Evolutionary conservation across 306 rosid species (phyloP).

Genomic region (Oxytropis ochrocephala): DNA sequence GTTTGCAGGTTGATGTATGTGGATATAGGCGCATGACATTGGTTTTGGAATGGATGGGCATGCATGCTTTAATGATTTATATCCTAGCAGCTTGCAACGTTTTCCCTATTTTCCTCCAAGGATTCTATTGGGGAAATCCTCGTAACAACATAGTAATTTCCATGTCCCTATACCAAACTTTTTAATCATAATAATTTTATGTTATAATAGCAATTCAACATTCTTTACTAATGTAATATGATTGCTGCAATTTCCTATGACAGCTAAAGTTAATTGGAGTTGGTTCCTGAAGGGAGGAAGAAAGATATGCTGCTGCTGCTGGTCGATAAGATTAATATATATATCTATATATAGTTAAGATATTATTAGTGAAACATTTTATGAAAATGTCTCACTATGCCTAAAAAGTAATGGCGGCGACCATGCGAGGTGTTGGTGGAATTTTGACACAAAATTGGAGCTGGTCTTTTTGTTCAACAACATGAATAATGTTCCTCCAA

Average conservation of each 20-base stretch:
- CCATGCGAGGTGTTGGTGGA: not conserved
- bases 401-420: not conserved
- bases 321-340: not conserved
- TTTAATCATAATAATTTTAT: not conserved
- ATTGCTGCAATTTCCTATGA: not conserved
- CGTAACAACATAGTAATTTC: conserved; percentile 66
- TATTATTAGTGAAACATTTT: conserved; percentile 11
- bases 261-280: conserved; percentile 66
- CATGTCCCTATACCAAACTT: not conserved
- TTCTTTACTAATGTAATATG: not conserved
- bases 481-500: conserved; percentile 16
- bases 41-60: conserved; percentile 87
- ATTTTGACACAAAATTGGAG: conserved; percentile 1
- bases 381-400: not conserved
- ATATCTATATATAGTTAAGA: not conserved
- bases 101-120: conserved; percentile 75
- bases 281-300: conserved; percentile 32
- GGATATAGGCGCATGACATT: conserved; percentile 49
- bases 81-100: conserved; percentile 78
- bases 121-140: conserved; percentile 76
- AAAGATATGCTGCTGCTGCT: no score
- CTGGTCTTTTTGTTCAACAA: conserved; percentile 1
- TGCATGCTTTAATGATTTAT: conserved; percentile 77
- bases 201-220: not conserved
- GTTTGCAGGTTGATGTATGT: conserved; percentile 76